Base-by-base conservation (phyloP, 164 flowering plant species). In the Annona cherimola region DNA sequence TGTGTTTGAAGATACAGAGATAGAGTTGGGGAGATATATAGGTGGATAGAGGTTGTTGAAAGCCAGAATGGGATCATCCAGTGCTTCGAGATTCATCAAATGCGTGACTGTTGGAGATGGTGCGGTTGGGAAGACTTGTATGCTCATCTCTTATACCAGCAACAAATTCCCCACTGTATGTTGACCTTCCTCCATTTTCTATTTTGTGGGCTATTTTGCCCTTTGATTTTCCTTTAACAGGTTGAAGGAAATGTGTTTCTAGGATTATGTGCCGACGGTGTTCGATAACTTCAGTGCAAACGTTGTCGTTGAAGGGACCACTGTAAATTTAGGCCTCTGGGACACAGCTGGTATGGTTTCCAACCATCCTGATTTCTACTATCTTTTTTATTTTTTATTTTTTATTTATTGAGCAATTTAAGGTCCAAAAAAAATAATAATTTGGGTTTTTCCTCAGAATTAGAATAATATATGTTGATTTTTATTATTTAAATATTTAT, bases 221-320 rank as follows among this genome's bases (percentile, higher is more conserved):
- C 45, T 42, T 26, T 75, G 79, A 20, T 76, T 41, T 18, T 45
- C 65, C 42, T 66, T 69, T 73, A 57, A 42, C 3, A 7, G 18
- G 46, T 76, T 70, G 20, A 64, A 41, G 39, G 19, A 39, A 42
- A 68, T 16, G 43, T 26, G 63, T 73, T 70, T n/a, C 42, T 64
- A 79, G 84, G 82, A 95, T 73, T 95, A 95, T 61, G 76, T 95
- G 73, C 99, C 99, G 42, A 95, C 99, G 0, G 99, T 95, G 77
- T 93, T 93, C 76, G 99, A 95, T 72, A 95, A 95, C 79, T 95
- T 95, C 86, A 95, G 99, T 74, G 99, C 99, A 18, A 95, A 92
- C 85, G 98, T 93, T 67, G 88, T 91, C 20, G 90, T 84, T 68
- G 99, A 95, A 77, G 93, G 95, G 72, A 90, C 81, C 44, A 93